A percentile compares a stretch with the other conserved stretches of the same genome.
Evolutionary conservation across 257 asterid species (phyloP).

Genomic region (Jacaranda mimosifolia): DNA sequence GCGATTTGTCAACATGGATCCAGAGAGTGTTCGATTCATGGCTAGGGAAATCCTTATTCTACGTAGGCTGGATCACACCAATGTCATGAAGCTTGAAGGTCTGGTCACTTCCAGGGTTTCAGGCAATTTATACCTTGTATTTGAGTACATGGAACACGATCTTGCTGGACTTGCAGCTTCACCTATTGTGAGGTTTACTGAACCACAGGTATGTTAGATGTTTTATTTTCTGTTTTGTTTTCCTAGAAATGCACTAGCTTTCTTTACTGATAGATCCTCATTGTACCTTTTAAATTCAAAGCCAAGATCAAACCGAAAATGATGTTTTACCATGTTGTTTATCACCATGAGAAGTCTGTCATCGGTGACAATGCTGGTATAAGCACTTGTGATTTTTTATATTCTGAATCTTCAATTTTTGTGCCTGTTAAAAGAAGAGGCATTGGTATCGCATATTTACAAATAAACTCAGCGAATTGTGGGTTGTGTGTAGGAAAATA

Average conservation of each 20-base stretch:
- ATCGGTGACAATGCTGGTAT: not conserved
- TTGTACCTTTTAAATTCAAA: constrained; percentile 1
- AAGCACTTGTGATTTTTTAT: not conserved
- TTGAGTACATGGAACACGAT: constrained; percentile 96
- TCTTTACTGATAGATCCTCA: not conserved
- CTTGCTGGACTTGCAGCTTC: constrained; percentile 89
- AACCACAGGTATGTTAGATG: constrained; percentile 71
- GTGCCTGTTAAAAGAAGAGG: not conserved
- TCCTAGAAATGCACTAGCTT: not conserved
- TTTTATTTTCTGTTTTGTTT: constrained; percentile 21
- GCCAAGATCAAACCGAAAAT: constrained; percentile 11
- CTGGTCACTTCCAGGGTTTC: constrained; percentile 87
- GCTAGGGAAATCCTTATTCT: constrained; percentile 89
- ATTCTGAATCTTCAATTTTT: not conserved
- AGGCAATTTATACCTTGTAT: constrained; percentile 85
- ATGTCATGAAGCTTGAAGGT: constrained; percentile 93
- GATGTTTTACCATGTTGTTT: not conserved
- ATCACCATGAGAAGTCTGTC: not conserved
- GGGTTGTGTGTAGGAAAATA: no score
- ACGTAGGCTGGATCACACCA: constrained; percentile 90
- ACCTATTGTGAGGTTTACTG: constrained; percentile 69
- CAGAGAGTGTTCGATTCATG: constrained; percentile 95
- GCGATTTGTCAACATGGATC: constrained; percentile 90
- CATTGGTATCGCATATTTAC: not conserved
- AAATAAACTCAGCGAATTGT: not conserved